phyloP scores from a whole-genome alignment of 768 basidiomycete species.

The Tephrocybe sp. region DNA sequence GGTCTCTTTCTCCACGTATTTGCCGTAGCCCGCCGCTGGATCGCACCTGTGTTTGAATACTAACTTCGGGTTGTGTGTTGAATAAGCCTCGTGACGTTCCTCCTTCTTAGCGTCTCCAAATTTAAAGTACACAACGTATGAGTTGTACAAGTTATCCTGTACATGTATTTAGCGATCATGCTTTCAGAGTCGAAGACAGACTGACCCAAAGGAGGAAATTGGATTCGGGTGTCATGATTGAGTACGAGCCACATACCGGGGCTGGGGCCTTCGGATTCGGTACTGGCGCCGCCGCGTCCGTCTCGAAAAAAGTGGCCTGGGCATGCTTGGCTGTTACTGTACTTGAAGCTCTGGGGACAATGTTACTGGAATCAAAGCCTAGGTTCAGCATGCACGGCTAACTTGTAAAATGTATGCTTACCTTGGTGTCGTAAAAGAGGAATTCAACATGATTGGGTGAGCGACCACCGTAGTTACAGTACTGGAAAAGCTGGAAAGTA shows the following conservation, averaged over 20 bases:
- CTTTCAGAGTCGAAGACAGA: no score
- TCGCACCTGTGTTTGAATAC: background rate
- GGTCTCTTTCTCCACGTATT: background rate
- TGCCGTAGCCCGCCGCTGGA: background rate
- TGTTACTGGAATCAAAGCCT: no score
- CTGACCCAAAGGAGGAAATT: background rate
- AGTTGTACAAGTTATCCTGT: background rate
- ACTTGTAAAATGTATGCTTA: no score
- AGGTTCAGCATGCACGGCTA: no score
- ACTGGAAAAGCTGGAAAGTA: no score
- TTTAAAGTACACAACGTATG: slow-evolving; percentile 2
- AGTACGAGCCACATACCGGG: background rate
- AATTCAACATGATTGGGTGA: no score
- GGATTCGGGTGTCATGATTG: background rate
- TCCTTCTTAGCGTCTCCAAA: background rate
- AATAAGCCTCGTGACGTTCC: background rate
- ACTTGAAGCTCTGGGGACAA: no score
- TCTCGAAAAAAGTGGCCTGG: no score
- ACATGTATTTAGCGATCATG: background rate
- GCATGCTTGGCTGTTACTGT: no score
- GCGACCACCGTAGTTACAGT: no score
- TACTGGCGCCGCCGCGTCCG: no score
- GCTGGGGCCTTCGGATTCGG: background rate
- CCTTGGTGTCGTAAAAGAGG: no score
- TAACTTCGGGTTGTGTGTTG: background rate